Base-by-base conservation (phyloP, 805 yeast species). In the Nakazawaea ambrosiae region DNA sequence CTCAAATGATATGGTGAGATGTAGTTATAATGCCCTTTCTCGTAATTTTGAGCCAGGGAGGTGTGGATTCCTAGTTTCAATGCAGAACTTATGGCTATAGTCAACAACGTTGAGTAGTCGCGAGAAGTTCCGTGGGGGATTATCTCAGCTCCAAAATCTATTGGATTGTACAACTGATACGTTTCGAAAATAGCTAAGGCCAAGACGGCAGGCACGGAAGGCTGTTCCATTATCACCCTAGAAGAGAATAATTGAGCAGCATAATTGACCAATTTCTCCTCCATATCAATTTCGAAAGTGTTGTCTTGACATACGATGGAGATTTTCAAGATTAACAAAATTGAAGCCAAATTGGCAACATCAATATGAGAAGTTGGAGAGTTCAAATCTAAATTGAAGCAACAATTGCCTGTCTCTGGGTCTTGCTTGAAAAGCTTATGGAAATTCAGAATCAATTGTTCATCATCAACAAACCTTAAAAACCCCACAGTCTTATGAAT, bases 161-260 rank as follows among this genome's bases (percentile, higher is more conserved):
- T 11, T 4, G 41, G 41, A 16, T 29, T 39, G 20, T 30, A 39
- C 14, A 30, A 11, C 16, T 39, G 41, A 18, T 30, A 39, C 5
- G 37, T 19, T 14, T 33, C 27, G 19, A 39, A 39, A 15, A 34
- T 10, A 2, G 28, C 28, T 10, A 34, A 26, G 5, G 38, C 38
- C 14, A 33, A n/a, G 14, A 39, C 26, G 3, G 32, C 35, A 30
- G 41, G 41, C 16, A 39, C 18, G 4, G 38, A 24, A 4, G 41
- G 41, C 26, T 34, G 37, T 28, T 39, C 41, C 27, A 39, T 20
- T 14, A 39, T 34, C 41, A 39, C 33, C 35, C 33, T 39, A 2
- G 41, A 39, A 5, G 41, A 39, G 20, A 39, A 39, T 10, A 39
- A 27, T 14, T 26, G 37, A 7, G 24, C 31, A 8, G 41, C 41